Conservation (phyloP, 225 moss, liverwort and hornwort genomes). For the Neckera pumila region DNA sequence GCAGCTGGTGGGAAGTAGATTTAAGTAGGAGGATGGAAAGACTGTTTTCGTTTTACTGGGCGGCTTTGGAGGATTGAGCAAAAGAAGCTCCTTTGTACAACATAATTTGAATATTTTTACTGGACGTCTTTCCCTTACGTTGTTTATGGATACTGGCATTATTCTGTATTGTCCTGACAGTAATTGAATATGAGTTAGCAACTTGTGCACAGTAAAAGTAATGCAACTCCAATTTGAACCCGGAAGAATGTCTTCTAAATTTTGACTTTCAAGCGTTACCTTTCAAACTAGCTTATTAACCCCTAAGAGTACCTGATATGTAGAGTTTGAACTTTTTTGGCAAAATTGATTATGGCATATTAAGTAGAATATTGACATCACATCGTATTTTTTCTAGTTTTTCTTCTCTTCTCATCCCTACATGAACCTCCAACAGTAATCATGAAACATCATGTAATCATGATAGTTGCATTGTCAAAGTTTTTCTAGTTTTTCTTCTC, state of each 20-base stretch:
- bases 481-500: too few species aligned
- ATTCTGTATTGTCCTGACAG: background rate
- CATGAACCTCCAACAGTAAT: background rate
- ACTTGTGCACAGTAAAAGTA: background rate
- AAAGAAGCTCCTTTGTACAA: constrained; percentile 13
- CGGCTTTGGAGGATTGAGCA: background rate
- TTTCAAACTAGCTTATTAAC: too few species aligned
- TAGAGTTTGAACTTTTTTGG: too few species aligned
- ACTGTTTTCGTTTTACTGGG: background rate
- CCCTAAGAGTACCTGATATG: background rate
- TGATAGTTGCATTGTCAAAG: background rate
- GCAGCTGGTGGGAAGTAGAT: background rate
- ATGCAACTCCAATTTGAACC: background rate
- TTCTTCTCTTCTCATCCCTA: background rate
- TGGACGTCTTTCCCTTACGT: background rate
- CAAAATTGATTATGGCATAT: background rate
- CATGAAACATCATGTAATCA: too few species aligned
- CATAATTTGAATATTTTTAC: background rate
- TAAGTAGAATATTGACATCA: background rate
- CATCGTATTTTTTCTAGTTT: background rate
- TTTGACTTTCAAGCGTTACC: background rate
- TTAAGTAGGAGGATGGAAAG: background rate
- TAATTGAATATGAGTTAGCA: background rate
- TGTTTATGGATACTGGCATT: background rate
- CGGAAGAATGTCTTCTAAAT: background rate